These are phyloP conservation scores for Gossypium mustelinum DNA, from an alignment of 345 rosid species.

Conservation along the genomic window DNA sequence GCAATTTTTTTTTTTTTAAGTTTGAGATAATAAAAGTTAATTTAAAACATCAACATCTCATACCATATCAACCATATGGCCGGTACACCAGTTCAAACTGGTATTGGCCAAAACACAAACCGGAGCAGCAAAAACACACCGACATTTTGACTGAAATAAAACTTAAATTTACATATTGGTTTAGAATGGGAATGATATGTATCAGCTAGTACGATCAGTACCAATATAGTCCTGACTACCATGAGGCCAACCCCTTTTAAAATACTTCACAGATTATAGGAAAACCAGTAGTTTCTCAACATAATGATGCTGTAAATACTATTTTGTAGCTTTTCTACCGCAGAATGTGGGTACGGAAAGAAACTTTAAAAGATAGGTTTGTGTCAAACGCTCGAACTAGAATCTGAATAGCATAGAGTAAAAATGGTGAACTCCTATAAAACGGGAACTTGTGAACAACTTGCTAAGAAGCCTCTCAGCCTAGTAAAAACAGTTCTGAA, in stretches of 20 bases:
- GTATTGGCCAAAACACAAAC: too few relatives aligned
- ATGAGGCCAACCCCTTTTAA: neutral
- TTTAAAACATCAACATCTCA: too few relatives aligned
- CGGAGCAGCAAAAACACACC: too few relatives aligned
- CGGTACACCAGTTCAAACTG: too few relatives aligned
- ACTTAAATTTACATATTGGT: too few relatives aligned
- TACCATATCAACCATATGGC: too few relatives aligned
- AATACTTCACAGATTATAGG: neutral
- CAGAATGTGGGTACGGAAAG: neutral
- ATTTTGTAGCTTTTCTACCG: neutral
- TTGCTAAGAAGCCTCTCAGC: neutral
- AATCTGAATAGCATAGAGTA: neutral
- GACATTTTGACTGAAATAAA: too few relatives aligned
- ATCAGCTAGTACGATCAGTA: too few relatives aligned
- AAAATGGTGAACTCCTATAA: neutral
- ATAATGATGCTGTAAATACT: neutral
- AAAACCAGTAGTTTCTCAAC: neutral
- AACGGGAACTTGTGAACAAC: neutral
- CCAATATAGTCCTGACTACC: too few relatives aligned
- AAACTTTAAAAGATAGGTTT: neutral
- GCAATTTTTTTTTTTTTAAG: accelerated
- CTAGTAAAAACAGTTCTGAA: neutral
- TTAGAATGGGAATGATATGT: too few relatives aligned
- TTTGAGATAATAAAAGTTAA: too few relatives aligned
- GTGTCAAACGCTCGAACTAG: neutral